Evolutionary conservation across 331 rosid genomes (phyloP), one percentile per base, ranked within the genome.

Genomic region (Pyracantha coccinea): DNA sequence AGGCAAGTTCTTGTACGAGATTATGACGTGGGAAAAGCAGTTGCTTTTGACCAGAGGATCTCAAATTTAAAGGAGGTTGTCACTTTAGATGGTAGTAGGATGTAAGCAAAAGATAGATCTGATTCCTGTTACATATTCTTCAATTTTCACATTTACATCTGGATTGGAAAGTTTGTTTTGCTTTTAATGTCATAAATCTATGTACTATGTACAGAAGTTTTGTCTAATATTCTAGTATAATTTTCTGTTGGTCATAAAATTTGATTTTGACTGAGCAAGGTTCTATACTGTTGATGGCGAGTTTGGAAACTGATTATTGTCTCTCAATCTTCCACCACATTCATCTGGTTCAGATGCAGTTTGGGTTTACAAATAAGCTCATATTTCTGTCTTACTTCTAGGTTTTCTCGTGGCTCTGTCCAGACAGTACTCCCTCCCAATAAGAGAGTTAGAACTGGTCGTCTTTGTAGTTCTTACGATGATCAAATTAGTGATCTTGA

Each of bases 341-440:
- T 54, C 20, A 68, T 41, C 12, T 16, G 58, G 60, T 54, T 73
- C 53, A 9, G 29, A 57, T 13, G 13, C 8, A 41, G 35, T 57
- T 52, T 60, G 2, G 47, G 28, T 74, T 65, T 28, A 60, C 69
- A 24, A 73, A 54, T 20, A 28, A 38, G 14, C 17, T n/a, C 80
- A 58, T 73, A 16, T 65, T 59, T 82, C 31, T 55, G 35, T 54
- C 68, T 79, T 67, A 45, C 71, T 38, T 79, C 44, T 73, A 94
- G 99, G 95, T 94, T 94, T 87, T 85, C 86, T 25, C 91, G 96
- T 63, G 89, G 89, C 79, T 69, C 88, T 63, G 96, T 90, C 75
- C 92, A 94, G 80, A 94, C 95, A n/a, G 64, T 81, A 75, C 91
- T 94, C 73, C 93, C 92, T 38, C 85, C 84, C 35, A 79, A 66